These are phyloP conservation scores for Emericellopsis cladophorae DNA, from an alignment of 2,329 filamentous ascomycete species.

Conservation along the genomic window DNA sequence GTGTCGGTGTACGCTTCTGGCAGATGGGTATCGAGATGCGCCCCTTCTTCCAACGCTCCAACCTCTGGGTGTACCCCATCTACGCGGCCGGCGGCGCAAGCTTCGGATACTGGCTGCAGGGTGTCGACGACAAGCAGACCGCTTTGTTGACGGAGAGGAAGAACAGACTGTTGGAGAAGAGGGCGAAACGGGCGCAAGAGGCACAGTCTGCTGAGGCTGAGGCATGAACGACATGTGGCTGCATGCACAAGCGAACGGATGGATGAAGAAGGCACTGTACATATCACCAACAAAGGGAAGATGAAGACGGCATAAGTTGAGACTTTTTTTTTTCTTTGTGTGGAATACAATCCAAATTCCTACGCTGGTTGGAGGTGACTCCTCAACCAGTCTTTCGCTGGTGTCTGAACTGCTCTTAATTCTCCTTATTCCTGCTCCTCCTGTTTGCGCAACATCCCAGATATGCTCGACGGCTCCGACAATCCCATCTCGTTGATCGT, in stretches of 20 bases:
- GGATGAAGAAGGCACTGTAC: not conserved
- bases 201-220: conserved; percentile 19
- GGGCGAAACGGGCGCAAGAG: conserved; percentile 47
- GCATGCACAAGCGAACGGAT: too few relatives aligned
- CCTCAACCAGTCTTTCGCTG: not conserved
- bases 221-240: not conserved
- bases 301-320: not conserved
- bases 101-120: conserved; percentile 95
- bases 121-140: conserved; percentile 74
- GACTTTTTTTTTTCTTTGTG: conserved; percentile 6
- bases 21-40: conserved; percentile 98
- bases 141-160: conserved; percentile 68
- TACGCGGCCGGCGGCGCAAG: conserved; percentile 77
- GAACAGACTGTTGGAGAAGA: conserved; percentile 75
- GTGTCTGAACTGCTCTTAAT: conserved; percentile 5
- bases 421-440: conserved; percentile 31
- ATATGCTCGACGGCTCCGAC: conserved; percentile 75
- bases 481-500: conserved; percentile 87
- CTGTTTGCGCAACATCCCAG: conserved; percentile 44
- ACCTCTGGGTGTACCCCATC: conserved; percentile 83
- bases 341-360: not conserved
- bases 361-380: not conserved
- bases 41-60: conserved; percentile 74
- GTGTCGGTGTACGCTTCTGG: conserved; percentile 84
- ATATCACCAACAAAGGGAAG: not conserved